Base-by-base conservation (phyloP, 305 asterid genomes). In the Fraxinus ornus region DNA sequence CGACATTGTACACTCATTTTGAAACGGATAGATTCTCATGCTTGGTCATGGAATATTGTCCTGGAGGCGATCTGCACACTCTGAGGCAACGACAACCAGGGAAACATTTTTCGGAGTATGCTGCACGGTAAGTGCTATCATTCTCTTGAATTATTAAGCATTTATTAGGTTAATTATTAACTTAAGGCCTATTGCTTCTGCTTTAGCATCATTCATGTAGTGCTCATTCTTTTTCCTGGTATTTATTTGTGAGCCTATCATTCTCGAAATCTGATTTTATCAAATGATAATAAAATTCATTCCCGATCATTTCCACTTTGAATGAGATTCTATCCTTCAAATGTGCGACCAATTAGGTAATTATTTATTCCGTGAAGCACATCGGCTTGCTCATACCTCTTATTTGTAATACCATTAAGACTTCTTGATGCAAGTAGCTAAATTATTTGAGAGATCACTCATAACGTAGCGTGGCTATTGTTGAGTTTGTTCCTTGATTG, bases 41-140 rank as follows among this genome's bases (percentile, higher is more conserved):
- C 85, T 90, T 96, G 91, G 98, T 94, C 26, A 95, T 94, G 99
- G 99, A 95, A 75, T 95, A 92, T 83, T 95, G 99, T 85, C 99
- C 99, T 6, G 99, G 99, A 7, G 99, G 99, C 33, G 98, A 96
- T 87, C 90, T 96, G 83, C 99, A 96, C 87, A 91, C 93, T 5
- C 84, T 96, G 85, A 90, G 99, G 85, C 98, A 96, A 82, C 81
- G 97, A 60, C 98, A 96, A 76, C 97, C 98, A 0, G 99, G 98
- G 80, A 96, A 92, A 82, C 98, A 94, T 86, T 96, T 96, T 83
- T 94, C 98, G 0, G 99, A 96, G 87, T 92, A 96, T 85, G 99
- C 99, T 81, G 95, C 99, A 2, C 83, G 98, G 98, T 94, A 88
- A 81, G 86, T 64, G 33, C 66, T 77, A 79, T 75, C 17, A 64